Evolutionary conservation across 2,329 filamentous ascomycete species (phyloP).

Genomic region (Allantophomopsis cytisporea): DNA sequence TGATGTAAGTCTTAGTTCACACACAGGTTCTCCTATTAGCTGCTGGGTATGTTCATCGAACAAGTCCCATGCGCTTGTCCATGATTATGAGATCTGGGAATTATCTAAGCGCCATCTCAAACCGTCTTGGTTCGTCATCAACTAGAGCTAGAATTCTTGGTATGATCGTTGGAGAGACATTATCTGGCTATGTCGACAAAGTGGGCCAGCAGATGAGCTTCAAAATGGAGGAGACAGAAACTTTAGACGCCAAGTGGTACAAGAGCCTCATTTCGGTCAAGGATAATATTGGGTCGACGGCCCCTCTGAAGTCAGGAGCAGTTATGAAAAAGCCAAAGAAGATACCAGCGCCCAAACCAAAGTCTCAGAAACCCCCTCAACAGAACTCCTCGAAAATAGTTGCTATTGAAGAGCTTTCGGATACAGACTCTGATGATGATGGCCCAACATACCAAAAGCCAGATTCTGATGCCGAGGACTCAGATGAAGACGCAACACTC

Average conservation of each 20-base stretch:
- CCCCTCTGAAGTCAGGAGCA: conserved; percentile 26
- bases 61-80: conserved; percentile 50
- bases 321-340: conserved; percentile 6
- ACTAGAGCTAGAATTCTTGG: conserved; percentile 67
- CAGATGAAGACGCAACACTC: conserved; percentile 82
- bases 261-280: conserved; percentile 47
- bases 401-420: conserved; percentile 49
- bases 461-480: conserved; percentile 79
- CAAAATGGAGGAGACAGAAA: conserved; percentile 64
- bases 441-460: conserved; percentile 72
- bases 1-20: conserved; percentile 42
- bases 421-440: conserved; percentile 23
- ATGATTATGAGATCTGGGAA: conserved; percentile 56
- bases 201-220: conserved; percentile 67
- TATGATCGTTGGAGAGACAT: conserved; percentile 70
- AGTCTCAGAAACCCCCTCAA: conserved; percentile 10
- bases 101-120: conserved; percentile 73
- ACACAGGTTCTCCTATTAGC: conserved; percentile 66
- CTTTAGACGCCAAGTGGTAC: conserved; percentile 63
- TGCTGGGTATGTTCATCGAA: conserved; percentile 61
- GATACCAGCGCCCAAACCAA: conserved; percentile 12
- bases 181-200: conserved; percentile 45
- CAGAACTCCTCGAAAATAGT: conserved; percentile 25
- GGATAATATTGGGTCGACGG: conserved; percentile 48
- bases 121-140: conserved; percentile 68